These are phyloP conservation scores for Trichoderma breve DNA, from an alignment of 2,329 filamentous ascomycete genomes.

Conservation along the genomic window DNA sequence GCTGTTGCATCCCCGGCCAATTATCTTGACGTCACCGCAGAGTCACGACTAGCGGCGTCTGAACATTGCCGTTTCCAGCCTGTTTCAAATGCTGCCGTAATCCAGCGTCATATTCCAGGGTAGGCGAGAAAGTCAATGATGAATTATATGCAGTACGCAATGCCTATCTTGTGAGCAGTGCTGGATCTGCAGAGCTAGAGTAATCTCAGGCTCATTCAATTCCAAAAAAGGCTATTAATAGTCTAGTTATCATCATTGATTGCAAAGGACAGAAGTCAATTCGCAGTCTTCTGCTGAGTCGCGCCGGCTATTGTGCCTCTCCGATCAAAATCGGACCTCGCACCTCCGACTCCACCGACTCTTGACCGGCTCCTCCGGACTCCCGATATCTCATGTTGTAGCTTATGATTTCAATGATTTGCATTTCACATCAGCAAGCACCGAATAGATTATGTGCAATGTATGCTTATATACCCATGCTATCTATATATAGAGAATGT, in stretches of 20 bases:
- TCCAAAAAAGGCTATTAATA: neutral
- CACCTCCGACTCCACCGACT: conserved; percentile 1
- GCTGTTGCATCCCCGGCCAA: neutral
- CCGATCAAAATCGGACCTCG: neutral
- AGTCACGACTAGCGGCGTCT: neutral
- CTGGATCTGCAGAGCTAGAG: neutral
- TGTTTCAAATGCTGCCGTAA: neutral
- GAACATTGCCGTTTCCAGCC: neutral
- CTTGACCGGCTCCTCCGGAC: neutral
- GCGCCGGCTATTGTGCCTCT: neutral
- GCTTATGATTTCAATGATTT: neutral
- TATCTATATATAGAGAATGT: neutral
- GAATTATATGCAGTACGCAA: neutral
- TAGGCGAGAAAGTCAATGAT: neutral
- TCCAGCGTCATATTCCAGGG: conserved; percentile 6
- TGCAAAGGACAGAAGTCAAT: neutral
- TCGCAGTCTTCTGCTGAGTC: neutral
- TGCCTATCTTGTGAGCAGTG: neutral
- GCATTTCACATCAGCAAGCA: neutral
- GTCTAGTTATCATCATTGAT: neutral
- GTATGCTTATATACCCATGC: conserved; percentile 4
- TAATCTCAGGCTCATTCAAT: neutral
- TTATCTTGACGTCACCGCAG: conserved; percentile 8
- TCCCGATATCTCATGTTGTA: neutral
- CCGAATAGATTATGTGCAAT: neutral